A percentile compares a stretch with the other conserved stretches of the same genome.
Evolutionary conservation across 257 asterid species (phyloP).

Genomic region (Anisodus acutangulus): DNA sequence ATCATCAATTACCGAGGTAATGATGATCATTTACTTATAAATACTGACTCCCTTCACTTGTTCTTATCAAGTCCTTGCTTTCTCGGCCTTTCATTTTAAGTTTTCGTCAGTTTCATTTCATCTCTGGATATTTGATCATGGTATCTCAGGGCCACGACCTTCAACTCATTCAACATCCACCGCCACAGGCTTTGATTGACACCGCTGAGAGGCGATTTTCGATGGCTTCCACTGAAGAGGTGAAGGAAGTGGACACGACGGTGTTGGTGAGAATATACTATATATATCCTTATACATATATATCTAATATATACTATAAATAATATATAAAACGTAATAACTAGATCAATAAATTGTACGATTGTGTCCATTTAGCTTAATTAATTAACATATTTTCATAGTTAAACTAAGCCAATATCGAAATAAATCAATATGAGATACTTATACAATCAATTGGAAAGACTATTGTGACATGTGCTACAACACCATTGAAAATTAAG

Average conservation of each 20-base stretch:
- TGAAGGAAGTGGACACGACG: background rate
- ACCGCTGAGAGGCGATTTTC: background rate
- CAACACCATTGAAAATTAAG: background rate
- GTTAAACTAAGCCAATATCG: background rate
- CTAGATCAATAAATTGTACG: background rate
- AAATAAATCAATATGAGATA: background rate
- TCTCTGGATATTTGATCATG: background rate
- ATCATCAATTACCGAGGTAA: background rate
- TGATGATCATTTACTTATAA: background rate
- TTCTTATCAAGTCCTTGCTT: background rate
- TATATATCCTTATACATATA: background rate
- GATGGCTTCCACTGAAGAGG: background rate
- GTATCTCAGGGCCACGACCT: background rate
- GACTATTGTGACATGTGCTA: background rate
- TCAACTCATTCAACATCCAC: background rate
- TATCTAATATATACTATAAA: background rate
- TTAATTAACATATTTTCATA: background rate
- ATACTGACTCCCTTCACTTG: background rate
- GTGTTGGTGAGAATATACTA: background rate
- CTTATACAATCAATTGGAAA: background rate
- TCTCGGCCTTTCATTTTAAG: background rate
- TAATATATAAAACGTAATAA: background rate
- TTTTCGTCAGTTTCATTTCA: no score
- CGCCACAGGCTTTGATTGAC: background rate
- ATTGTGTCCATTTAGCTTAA: background rate